phyloP scores from a whole-genome alignment of 352 stramenopile species.

The Salisapilia sapeloensis region DNA sequence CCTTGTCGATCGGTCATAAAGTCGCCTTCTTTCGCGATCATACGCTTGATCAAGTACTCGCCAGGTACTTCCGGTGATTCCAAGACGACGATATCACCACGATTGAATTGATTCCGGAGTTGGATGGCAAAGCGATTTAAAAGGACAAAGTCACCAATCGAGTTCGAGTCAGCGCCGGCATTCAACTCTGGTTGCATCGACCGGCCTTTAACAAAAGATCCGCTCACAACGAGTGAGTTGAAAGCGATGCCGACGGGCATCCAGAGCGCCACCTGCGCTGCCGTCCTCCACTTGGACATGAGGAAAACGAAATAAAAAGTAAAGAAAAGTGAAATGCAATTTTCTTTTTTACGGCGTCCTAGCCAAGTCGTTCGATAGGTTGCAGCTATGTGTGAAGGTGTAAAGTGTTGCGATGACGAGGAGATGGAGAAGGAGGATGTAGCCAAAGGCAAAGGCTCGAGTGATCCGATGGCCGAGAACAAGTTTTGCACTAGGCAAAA shows the following conservation, averaged over 20 bases:
- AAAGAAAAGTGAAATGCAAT: neutral
- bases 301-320: neutral
- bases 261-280: constrained; percentile 48
- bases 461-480: constrained; percentile 70
- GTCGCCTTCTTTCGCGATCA: constrained; percentile 63
- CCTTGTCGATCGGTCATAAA: constrained; percentile 29
- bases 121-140: constrained; percentile 79
- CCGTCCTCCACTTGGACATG: constrained; percentile 43
- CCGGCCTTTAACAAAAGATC: constrained; percentile 52
- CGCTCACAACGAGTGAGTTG: constrained; percentile 54
- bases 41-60: constrained; percentile 59
- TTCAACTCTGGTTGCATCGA: constrained; percentile 79
- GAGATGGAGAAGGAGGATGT: constrained; percentile 74
- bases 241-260: constrained; percentile 62
- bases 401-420: constrained; percentile 77
- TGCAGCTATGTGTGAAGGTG: constrained; percentile 75
- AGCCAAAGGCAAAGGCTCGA: constrained; percentile 67
- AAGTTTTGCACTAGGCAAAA: constrained; percentile 73
- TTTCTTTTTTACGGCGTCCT: too few relatives aligned
- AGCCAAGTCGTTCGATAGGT: constrained; percentile 36
- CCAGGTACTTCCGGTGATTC: constrained; percentile 32
- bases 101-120: constrained; percentile 33
- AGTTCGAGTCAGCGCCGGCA: constrained; percentile 26
- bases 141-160: constrained; percentile 60
- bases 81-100: constrained; percentile 69